Percentiles rank a stretch among this genome's conserved stretches.
These are phyloP conservation scores for Dujonia santamariae DNA, from an alignment of 1,139 yeast genomes.

Conservation along the genomic window DNA sequence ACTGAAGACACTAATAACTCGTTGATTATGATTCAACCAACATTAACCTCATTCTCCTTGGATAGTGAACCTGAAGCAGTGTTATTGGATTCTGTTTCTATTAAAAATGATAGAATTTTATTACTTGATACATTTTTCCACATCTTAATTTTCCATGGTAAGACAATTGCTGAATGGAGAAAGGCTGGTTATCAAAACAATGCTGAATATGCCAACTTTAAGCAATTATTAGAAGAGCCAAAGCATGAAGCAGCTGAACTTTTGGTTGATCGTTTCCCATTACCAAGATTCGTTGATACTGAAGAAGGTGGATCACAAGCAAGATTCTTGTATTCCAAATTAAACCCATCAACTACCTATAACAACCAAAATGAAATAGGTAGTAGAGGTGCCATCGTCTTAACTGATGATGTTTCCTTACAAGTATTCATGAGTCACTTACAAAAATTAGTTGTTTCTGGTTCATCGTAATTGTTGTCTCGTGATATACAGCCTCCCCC, in stretches of 20 bases:
- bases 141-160: slow-evolving; percentile 92
- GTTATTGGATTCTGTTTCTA: slow-evolving; percentile 88
- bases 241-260: slow-evolving; percentile 89
- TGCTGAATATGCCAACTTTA: slow-evolving; percentile 86
- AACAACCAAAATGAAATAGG: slow-evolving; percentile 53
- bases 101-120: slow-evolving; percentile 83
- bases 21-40: slow-evolving; percentile 96
- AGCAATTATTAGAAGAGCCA: slow-evolving; percentile 83
- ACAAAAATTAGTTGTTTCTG: slow-evolving; percentile 73
- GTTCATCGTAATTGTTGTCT: too few species aligned
- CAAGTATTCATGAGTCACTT: slow-evolving; percentile 91
- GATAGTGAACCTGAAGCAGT: slow-evolving; percentile 86
- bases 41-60: slow-evolving; percentile 82
- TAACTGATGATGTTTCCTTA: slow-evolving; percentile 91
- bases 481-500: too few species aligned
- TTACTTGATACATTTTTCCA: slow-evolving; percentile 95
- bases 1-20: slow-evolving; percentile 92
- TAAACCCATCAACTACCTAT: slow-evolving; percentile 89
- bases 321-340: slow-evolving; percentile 87
- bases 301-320: slow-evolving; percentile 99
- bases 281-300: slow-evolving; percentile 94
- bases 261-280: slow-evolving; percentile 90
- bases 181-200: slow-evolving; percentile 92
- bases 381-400: slow-evolving; percentile 70
- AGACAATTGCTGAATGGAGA: slow-evolving; percentile 94